Evolutionary conservation across 2,329 filamentous ascomycete species (phyloP).

Genomic region (Atkinsonella texensis): DNA sequence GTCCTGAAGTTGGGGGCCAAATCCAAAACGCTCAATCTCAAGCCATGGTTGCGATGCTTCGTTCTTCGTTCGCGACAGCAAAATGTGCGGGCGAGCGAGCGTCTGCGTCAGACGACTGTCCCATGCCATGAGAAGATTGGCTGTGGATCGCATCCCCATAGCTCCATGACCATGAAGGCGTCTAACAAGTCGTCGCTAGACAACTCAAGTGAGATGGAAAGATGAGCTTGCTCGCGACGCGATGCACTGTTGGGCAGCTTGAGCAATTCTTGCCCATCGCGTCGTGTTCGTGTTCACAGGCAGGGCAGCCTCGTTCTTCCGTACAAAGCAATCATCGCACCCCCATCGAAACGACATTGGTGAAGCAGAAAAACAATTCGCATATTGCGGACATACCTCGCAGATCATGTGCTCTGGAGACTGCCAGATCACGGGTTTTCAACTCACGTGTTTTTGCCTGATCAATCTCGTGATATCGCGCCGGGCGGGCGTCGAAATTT

Average conservation of each 20-base stretch:
- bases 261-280: not conserved
- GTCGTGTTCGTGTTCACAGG: not conserved
- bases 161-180: not conserved
- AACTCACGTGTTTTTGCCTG: constrained; percentile 34
- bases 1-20: too few species aligned
- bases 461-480: constrained; percentile 39
- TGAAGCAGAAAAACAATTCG: constrained; percentile 10
- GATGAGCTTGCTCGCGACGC: not conserved
- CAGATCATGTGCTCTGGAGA: constrained; percentile 31
- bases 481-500: constrained; percentile 14
- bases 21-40: not conserved
- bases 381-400: constrained; percentile 27
- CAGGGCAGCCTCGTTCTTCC: not conserved
- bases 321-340: constrained; percentile 2
- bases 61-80: not conserved
- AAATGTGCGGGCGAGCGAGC: not conserved
- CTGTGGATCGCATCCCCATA: not conserved
- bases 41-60: not conserved
- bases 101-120: not conserved
- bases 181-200: constrained; percentile 5
- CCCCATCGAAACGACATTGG: constrained; percentile 10
- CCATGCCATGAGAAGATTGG: not conserved
- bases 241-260: not conserved
- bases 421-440: constrained; percentile 32
- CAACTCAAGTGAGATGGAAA: not conserved